These are phyloP conservation scores for Lipomyces sp. DNA, from an alignment of 805 yeast genomes.

Conservation along the genomic window DNA sequence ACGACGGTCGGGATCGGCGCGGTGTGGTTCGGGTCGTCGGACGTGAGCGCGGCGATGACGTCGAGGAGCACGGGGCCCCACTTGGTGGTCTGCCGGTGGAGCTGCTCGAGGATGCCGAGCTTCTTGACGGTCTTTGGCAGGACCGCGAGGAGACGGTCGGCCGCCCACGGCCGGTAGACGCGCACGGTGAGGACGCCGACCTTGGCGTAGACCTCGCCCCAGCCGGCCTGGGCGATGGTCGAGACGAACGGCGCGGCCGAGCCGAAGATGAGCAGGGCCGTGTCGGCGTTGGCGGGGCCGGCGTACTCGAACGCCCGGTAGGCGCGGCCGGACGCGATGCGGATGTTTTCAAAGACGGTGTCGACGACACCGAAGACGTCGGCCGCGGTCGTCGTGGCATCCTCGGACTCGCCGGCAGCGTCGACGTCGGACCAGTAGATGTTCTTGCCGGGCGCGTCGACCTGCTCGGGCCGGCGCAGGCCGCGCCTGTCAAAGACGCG, in stretches of 20 bases:
- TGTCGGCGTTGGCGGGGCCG: slow-evolving; percentile 44
- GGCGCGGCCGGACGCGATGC: slow-evolving; percentile 38
- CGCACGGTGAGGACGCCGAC: slow-evolving; percentile 56
- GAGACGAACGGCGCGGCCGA: slow-evolving; percentile 46
- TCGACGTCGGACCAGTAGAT: slow-evolving; percentile 26
- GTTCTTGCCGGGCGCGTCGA: slow-evolving; percentile 19
- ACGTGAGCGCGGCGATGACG: slow-evolving; percentile 53
- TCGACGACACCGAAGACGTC: slow-evolving; percentile 9
- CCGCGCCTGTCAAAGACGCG: slow-evolving; percentile 12
- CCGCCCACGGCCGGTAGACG: slow-evolving; percentile 70
- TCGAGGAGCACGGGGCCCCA: slow-evolving; percentile 75
- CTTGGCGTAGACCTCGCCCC: slow-evolving; percentile 37
- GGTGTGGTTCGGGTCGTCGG: slow-evolving; percentile 30
- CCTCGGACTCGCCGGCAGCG: slow-evolving; percentile 19
- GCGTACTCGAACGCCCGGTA: slow-evolving; percentile 45
- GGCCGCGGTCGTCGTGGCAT: slow-evolving; percentile 20
- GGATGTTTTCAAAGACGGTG: slow-evolving; percentile 35
- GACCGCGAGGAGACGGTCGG: slow-evolving; percentile 47
- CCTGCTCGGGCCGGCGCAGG: slow-evolving; percentile 15
- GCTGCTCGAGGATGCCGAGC: slow-evolving; percentile 67
- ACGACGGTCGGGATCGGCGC: slow-evolving; percentile 44
- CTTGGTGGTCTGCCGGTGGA: slow-evolving; percentile 43
- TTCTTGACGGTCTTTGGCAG: slow-evolving; percentile 56
- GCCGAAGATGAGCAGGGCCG: slow-evolving; percentile 64
- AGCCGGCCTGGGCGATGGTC: slow-evolving; percentile 37